phyloP scores from a whole-genome alignment of 164 flowering plant species.

The Paratinospora sagittata region DNA sequence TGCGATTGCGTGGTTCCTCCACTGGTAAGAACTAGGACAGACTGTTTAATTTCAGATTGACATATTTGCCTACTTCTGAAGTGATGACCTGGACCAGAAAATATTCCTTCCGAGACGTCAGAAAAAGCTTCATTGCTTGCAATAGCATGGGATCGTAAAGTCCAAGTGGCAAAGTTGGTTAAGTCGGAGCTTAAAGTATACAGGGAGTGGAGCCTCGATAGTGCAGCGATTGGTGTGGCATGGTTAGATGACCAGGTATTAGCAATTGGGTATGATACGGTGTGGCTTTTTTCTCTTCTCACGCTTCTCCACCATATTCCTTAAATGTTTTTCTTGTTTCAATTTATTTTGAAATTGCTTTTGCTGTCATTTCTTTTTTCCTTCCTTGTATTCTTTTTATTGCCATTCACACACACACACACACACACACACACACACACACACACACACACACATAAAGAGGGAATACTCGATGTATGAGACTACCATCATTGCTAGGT shows the following conservation, averaged over 20 bases:
- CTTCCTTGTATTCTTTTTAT: neutral
- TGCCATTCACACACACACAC: neutral
- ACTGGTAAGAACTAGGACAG: slow-evolving; percentile 39
- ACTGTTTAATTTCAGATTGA: slow-evolving; percentile 10
- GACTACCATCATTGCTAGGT: too few species aligned
- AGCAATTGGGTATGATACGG: too few species aligned
- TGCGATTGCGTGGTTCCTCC: slow-evolving; percentile 31
- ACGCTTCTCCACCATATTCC: neutral
- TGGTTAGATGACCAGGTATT: slow-evolving; percentile 94
- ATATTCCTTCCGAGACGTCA: slow-evolving; percentile 30
- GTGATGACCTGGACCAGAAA: slow-evolving; percentile 33
- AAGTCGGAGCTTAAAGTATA: slow-evolving; percentile 71
- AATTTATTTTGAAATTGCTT: neutral
- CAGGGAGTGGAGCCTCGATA: slow-evolving; percentile 79
- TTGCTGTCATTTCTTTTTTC: neutral
- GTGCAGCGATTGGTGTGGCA: slow-evolving; percentile 75
- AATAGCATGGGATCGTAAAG: slow-evolving; percentile 89
- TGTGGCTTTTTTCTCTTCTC: neutral
- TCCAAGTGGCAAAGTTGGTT: slow-evolving; percentile 83
- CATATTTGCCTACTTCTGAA: slow-evolving; percentile 10
- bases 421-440: too few species aligned
- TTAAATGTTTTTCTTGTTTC: neutral
- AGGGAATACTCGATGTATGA: too few species aligned
- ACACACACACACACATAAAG: too few species aligned
- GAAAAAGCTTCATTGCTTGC: slow-evolving; percentile 79